Conservation (phyloP, 1,139 yeast genomes). For the Lodderomyces orthopsilosis region DNA sequence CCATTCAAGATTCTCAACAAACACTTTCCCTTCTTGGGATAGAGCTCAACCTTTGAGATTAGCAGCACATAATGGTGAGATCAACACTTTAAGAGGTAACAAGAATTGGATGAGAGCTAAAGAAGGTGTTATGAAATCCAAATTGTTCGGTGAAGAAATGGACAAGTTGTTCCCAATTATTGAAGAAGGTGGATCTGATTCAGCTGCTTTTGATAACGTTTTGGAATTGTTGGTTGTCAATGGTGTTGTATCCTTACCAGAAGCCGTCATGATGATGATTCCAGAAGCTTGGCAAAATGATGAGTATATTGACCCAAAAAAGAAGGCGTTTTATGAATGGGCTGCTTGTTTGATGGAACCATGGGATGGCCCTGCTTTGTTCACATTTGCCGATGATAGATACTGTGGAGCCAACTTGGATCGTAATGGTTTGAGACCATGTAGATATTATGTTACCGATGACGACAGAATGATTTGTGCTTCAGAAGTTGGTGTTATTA, state of each 20-base stretch:
- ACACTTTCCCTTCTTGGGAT: slow-evolving; percentile 99
- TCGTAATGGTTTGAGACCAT: slow-evolving; percentile 96
- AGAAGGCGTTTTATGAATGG: slow-evolving; percentile 97
- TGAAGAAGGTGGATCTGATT: slow-evolving; percentile 98
- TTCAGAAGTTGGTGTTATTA: slow-evolving; percentile 96
- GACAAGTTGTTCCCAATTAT: slow-evolving; percentile 91
- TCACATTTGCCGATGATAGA: slow-evolving; percentile 95
- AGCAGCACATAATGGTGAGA: slow-evolving; percentile 99
- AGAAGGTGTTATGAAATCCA: slow-evolving; percentile 92
- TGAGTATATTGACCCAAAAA: slow-evolving; percentile 78
- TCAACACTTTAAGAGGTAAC: slow-evolving; percentile 94
- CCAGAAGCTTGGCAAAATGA: slow-evolving; percentile 99
- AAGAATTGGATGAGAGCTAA: slow-evolving; percentile 99
- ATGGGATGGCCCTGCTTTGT: slow-evolving; percentile 99
- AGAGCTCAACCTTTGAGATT: slow-evolving; percentile 97
- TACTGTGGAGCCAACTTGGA: slow-evolving; percentile 98
- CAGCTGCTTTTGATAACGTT: slow-evolving; percentile 98
- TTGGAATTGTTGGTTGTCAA: slow-evolving; percentile 87
- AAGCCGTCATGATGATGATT: slow-evolving; percentile 94
- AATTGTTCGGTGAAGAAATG: slow-evolving; percentile 85
- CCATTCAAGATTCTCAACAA: slow-evolving; percentile 96
- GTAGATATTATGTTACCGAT: slow-evolving; percentile 92
- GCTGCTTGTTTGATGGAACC: slow-evolving; percentile 99
- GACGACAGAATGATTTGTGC: slow-evolving; percentile 97
- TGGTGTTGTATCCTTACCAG: slow-evolving; percentile 90